Evolutionary conservation across 495 filamentous ascomycete species (phyloP), one percentile per base, ranked within the genome.

Genomic region (Aspergillus diversus): DNA sequence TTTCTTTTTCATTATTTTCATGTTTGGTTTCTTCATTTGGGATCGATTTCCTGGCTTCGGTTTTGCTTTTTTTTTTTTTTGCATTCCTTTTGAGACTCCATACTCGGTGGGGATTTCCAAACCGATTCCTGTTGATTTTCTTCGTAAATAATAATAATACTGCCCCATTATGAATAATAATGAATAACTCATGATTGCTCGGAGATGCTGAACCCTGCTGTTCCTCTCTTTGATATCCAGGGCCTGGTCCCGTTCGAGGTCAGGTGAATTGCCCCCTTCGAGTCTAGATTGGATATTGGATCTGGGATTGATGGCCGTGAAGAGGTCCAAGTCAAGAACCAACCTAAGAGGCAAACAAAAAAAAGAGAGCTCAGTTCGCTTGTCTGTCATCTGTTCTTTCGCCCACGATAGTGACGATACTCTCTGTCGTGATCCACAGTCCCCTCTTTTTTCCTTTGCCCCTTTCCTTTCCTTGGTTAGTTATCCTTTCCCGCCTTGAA

Each of bases 181-280:
- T 27, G 21, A 27, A 27, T 27, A 27, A 27, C 2, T 27, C 1
- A 27, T 27, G 21, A 27, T 27, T 27, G 21, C 21, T 27, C 2
- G 37, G 8, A 39, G 37, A 39, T 39, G 21, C 4, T 39, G 37
- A 13, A 39, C 37, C 37, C 37, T 39, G 37, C 3, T 39, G 1
- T 65, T 35, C 43, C 17, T n/a, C 32, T 46, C 33, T 16, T 52
- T 33, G 17, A 6, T 50, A 16, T 48, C 1, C 46, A 17, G 5
- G 35, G 17, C 33, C 15, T 60, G 11, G 4, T 5, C 11, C 21
- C 16, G 54, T 21, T 49, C 32, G 59, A 27, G 37, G 34, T 55
- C 59, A 61, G 49, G 49, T 61, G 59, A 49, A 21, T 34, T 61
- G 50, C 15, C 50, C 47, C 21, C 27, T 55, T 61, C 37, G 37